These are phyloP conservation scores for Parafenestella ontariensis DNA, from an alignment of 2,329 filamentous ascomycete genomes.

Conservation along the genomic window DNA sequence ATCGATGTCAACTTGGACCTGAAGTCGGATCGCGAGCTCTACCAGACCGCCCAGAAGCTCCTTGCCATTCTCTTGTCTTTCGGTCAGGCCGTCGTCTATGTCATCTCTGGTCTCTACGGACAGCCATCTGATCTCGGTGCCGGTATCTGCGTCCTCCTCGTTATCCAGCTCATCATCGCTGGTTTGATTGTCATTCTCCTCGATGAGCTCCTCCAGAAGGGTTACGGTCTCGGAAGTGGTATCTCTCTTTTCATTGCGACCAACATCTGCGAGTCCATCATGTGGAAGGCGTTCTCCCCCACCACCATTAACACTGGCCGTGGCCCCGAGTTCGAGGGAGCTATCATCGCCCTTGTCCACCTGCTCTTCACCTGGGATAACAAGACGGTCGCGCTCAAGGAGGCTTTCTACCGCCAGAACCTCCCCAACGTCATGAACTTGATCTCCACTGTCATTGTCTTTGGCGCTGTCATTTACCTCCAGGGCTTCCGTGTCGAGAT, in stretches of 20 bases:
- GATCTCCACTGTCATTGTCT: slow-evolving; percentile 88
- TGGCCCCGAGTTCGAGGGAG: slow-evolving; percentile 98
- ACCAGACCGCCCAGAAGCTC: slow-evolving; percentile 98
- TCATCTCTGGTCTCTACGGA: slow-evolving; percentile 92
- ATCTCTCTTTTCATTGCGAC: slow-evolving; percentile 99
- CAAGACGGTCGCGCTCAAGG: slow-evolving; percentile 97
- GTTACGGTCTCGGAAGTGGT: slow-evolving; percentile 96
- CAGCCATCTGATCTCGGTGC: slow-evolving; percentile 95
- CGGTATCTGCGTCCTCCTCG: slow-evolving; percentile 96
- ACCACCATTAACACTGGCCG: slow-evolving; percentile 99
- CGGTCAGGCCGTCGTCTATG: slow-evolving; percentile 96
- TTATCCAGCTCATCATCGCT: slow-evolving; percentile 96
- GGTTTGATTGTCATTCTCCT: slow-evolving; percentile 99
- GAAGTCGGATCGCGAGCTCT: slow-evolving; percentile 99
- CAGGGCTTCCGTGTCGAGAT: slow-evolving; percentile 99
- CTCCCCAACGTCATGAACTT: slow-evolving; percentile 99
- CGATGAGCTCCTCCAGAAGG: slow-evolving; percentile 98
- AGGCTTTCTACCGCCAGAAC: slow-evolving; percentile 99
- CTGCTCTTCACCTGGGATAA: slow-evolving; percentile 98
- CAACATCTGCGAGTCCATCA: slow-evolving; percentile 99
- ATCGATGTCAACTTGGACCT: slow-evolving; percentile 99
- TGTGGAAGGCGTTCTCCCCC: slow-evolving; percentile 99
- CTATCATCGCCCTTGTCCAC: slow-evolving; percentile 97
- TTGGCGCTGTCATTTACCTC: slow-evolving; percentile 98
- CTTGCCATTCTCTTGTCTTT: slow-evolving; percentile 93